Conservation (phyloP, 1,284 basidiomycete genomes). For the Irpex sp. region DNA sequence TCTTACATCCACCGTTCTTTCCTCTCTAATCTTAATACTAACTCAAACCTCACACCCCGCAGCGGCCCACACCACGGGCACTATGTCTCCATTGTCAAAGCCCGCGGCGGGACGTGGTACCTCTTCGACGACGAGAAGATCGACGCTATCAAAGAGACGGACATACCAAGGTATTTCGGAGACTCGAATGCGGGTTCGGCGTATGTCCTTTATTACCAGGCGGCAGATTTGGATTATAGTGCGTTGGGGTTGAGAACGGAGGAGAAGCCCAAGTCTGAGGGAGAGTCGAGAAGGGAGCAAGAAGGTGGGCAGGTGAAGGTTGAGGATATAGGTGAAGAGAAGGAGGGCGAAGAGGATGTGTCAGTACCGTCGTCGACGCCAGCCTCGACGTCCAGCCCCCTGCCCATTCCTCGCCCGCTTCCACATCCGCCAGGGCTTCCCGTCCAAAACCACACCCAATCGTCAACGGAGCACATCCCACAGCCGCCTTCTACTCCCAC, state of each 20-base stretch:
- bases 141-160: slow-evolving; percentile 81
- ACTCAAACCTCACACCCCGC: no score
- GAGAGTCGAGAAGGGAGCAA: no score
- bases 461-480: background rate
- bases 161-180: slow-evolving; percentile 93
- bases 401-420: no score
- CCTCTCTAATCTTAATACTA: no score
- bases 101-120: slow-evolving; percentile 75
- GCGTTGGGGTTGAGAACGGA: slow-evolving; percentile 57
- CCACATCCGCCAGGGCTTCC: background rate
- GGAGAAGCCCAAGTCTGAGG: no score
- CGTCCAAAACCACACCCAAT: background rate
- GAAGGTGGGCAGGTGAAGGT: background rate
- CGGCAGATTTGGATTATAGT: slow-evolving; percentile 76
- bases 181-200: slow-evolving; percentile 88
- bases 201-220: slow-evolving; percentile 98
- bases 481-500: no score
- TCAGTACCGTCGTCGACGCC: background rate
- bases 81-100: slow-evolving; percentile 93
- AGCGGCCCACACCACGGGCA: slow-evolving; percentile 97
- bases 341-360: slow-evolving; percentile 6
- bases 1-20: no score
- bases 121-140: slow-evolving; percentile 96
- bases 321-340: slow-evolving; percentile 13
- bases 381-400: background rate